These are phyloP conservation scores for Phoma herbarum DNA, from an alignment of 2,329 filamentous ascomycete species.

Conservation along the genomic window DNA sequence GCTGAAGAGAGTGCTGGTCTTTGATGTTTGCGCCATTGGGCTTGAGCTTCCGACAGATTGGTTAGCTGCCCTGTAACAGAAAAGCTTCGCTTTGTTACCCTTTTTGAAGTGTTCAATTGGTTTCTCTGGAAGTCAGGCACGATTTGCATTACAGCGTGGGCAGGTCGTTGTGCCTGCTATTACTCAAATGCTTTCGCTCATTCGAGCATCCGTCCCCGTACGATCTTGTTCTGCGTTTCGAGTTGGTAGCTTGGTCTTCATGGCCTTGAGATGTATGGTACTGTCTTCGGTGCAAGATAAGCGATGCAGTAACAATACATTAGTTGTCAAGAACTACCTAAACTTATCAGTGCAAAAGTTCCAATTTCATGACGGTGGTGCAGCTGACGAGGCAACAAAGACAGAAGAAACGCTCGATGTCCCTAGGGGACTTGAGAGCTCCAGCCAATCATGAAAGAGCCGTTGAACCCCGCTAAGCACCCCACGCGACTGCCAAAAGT, in stretches of 20 bases:
- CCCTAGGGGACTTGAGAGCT: too few relatives aligned
- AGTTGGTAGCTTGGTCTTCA: not conserved
- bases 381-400: too few relatives aligned
- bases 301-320: not conserved
- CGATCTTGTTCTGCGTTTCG: not conserved
- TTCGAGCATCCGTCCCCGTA: not conserved
- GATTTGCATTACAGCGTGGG: not conserved
- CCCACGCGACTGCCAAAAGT: constrained; percentile 22
- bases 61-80: too few relatives aligned
- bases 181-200: not conserved
- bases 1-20: not conserved
- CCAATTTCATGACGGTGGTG: too few relatives aligned
- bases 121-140: not conserved
- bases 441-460: constrained; percentile 11
- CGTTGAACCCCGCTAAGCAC: constrained; percentile 21
- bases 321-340: too few relatives aligned
- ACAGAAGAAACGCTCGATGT: too few relatives aligned
- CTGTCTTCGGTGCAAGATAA: not conserved
- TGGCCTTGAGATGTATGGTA: not conserved
- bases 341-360: not conserved
- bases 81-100: not conserved
- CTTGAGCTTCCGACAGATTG: not conserved
- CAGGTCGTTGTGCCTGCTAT: not conserved
- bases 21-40: not conserved
- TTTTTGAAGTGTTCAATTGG: not conserved